phyloP scores from a whole-genome alignment of 305 asterid genomes.

The Andrographis paniculata region DNA sequence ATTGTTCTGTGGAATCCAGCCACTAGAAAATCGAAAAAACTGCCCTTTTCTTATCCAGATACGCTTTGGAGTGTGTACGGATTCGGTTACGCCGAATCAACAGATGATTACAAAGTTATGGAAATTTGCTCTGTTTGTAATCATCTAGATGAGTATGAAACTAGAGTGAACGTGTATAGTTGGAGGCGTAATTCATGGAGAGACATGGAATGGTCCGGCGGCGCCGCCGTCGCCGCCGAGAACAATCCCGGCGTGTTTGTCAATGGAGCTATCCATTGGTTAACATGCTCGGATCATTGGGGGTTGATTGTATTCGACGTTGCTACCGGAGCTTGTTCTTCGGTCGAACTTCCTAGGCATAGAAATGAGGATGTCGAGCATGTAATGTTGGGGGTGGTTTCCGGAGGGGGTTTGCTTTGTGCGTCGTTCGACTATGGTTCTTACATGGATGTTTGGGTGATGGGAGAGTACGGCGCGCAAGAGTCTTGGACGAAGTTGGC shows the following conservation, averaged over 20 bases:
- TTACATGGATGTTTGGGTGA: conserved; percentile 20
- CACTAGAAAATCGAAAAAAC: conserved; percentile 21
- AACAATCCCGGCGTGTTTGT: conserved; percentile 10
- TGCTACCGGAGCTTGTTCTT: conserved; percentile 1
- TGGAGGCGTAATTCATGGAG: conserved; percentile 16
- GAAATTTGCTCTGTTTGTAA: not conserved
- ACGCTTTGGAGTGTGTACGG: conserved; percentile 23
- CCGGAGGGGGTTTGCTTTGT: conserved; percentile 8
- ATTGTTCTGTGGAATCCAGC: conserved; percentile 46
- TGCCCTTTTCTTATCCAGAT: conserved; percentile 24
- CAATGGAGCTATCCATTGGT: conserved; percentile 18
- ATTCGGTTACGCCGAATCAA: conserved; percentile 32
- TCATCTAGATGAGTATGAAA: not conserved
- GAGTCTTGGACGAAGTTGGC: conserved; percentile 20
- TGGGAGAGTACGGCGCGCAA: conserved; percentile 19
- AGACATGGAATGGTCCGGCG: conserved; percentile 9
- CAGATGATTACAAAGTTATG: conserved; percentile 53
- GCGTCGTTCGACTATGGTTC: not conserved
- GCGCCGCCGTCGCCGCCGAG: not conserved
- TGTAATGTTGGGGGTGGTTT: conserved; percentile 8
- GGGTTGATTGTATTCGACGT: conserved; percentile 7
- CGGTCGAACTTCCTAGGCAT: not conserved
- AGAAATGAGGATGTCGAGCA: not conserved
- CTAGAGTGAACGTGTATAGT: conserved; percentile 14
- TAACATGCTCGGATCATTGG: not conserved